Percentiles rank a stretch among this genome's conserved stretches.
phyloP scores from a whole-genome alignment of 805 yeast genomes.

The Zygosaccharomyces gambellarensis region DNA sequence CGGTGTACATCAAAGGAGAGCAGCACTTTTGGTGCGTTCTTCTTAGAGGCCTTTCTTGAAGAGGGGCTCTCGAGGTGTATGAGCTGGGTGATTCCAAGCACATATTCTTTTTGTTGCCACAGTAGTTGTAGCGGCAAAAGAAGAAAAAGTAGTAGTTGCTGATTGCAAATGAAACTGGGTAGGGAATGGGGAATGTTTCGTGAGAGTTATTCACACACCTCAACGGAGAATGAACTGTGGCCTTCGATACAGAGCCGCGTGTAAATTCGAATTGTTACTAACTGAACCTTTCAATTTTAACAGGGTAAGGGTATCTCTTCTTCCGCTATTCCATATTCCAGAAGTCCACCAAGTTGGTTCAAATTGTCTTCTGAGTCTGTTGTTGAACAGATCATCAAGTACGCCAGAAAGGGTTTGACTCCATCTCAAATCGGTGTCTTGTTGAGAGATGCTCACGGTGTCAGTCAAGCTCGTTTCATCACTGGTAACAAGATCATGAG shows the following conservation, averaged over 20 bases:
- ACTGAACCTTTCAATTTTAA: conserved; percentile 11
- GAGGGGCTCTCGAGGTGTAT: conserved; percentile 22
- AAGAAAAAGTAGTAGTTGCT: background rate
- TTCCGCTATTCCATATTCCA: conserved; percentile 98
- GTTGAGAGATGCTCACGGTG: conserved; percentile 99
- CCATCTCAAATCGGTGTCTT: conserved; percentile 99
- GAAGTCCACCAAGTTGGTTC: conserved; percentile 99
- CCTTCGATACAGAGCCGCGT: background rate
- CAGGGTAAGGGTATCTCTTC: conserved; percentile 99
- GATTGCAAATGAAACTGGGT: background rate
- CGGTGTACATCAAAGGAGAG: conserved; percentile 25
- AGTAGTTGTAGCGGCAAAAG: background rate
- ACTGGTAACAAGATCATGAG: conserved; percentile 99
- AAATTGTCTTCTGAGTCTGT: conserved; percentile 92
- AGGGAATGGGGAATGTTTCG: background rate
- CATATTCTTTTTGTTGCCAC: background rate
- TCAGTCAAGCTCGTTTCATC: conserved; percentile 92
- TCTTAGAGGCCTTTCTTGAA: conserved; percentile 6
- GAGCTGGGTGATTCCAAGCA: conserved; percentile 37
- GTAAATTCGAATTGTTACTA: conserved; percentile 11
- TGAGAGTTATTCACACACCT: background rate
- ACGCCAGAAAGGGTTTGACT: conserved; percentile 99
- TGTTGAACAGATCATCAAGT: conserved; percentile 97
- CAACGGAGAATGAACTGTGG: conserved; percentile 2
- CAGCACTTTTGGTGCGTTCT: background rate